Evolutionary conservation across 768 basidiomycete genomes (phyloP), one percentile per base, ranked within the genome.

Genomic region (Piloderma croceum): DNA sequence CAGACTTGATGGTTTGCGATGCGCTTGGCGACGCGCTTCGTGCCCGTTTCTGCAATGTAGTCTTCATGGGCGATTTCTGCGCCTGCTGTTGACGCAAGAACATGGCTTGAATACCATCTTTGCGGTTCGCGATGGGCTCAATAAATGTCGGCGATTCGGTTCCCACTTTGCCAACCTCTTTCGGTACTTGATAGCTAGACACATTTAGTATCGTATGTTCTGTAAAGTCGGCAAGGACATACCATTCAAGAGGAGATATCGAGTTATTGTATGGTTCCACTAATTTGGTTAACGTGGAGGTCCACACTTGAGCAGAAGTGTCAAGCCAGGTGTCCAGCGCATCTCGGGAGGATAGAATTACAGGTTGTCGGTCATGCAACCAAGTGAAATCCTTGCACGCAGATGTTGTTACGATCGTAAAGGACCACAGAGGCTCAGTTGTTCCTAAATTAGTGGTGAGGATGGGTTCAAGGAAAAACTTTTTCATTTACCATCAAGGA

Each of bases 351-450:
- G 76, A 71, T 5, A 98, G 74, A 35, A 97, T 81, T 32, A 91
- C 88, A 6, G 86, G 86, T 48, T 86, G 83, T 17, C 93, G 80
- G 50, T 93, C 87, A 56, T 96, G 94, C n/a, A 97, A 70, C 87
- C 90, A 97, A 5, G 65, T 63, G 34, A 91, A 69, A 5, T 80
- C 74, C 41, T 75, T 75, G 55, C 76, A 74, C 33, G 88, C 76
- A 23, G 74, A 58, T 2, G 90, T 91, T 1, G 94, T 99, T 34
- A 98, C 81, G 40, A 98, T 89, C 0, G 88, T 82, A 55, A 90
- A 97, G 0, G 90, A 85, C 71, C 81, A 88, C 2, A 88, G 62
- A 0, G 74, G 71, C 19, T 73, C 65, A 7, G 64, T 70, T 43
- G 70, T 64, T 3, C 74, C 83, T 85, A 25, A 29, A 15, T 29